Evolutionary conservation across 371 early-diverging fungal genomes (phyloP).

Genomic region (Smittium culicis): DNA sequence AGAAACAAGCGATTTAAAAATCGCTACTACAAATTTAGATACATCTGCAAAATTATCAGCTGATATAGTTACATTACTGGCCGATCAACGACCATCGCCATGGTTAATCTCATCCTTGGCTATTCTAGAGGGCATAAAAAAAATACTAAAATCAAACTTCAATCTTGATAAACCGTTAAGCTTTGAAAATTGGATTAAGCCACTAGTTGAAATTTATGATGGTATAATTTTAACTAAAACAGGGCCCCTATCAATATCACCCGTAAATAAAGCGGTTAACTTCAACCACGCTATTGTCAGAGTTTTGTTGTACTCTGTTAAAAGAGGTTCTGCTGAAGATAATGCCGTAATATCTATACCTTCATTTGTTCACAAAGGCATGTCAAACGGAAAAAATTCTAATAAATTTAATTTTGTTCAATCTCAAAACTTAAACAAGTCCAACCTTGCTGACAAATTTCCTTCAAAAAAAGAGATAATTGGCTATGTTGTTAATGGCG

Average conservation of each 20-base stretch:
- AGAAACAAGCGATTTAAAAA: neutral
- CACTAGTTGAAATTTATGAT: neutral
- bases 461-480: slow-evolving; percentile 14
- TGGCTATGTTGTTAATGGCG: slow-evolving; percentile 39
- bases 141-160: neutral
- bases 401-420: neutral
- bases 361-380: neutral
- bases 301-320: neutral
- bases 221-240: neutral
- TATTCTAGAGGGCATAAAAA: neutral
- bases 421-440: neutral
- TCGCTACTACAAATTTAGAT: neutral
- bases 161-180: neutral
- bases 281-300: neutral
- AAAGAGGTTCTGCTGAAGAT: neutral
- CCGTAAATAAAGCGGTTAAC: neutral
- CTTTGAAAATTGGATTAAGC: slow-evolving; percentile 11
- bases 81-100: neutral
- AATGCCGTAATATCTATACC: slow-evolving; percentile 10
- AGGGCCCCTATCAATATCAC: neutral
- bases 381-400: neutral
- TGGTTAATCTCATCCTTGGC: neutral
- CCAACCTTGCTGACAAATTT: neutral
- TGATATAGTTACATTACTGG: neutral
- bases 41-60: neutral